Conservation (phyloP, 2,329 filamentous ascomycete species). For the Aspergillus melleus region DNA sequence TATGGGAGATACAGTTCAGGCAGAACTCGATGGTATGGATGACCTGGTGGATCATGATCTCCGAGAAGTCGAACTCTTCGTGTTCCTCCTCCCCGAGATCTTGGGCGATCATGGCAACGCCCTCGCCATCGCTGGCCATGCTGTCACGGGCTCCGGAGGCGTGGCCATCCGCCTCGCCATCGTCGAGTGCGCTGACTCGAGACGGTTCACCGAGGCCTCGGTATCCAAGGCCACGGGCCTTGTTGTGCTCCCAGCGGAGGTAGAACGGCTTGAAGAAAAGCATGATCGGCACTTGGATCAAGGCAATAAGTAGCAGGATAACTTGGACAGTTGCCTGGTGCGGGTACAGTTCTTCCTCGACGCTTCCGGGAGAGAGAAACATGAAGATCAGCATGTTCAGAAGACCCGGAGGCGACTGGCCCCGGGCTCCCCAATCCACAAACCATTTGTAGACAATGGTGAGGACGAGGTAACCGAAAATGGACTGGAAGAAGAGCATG, state of each 20-base stretch:
- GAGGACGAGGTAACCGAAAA: slow-evolving; percentile 93
- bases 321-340: slow-evolving; percentile 58
- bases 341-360: slow-evolving; percentile 69
- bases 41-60: slow-evolving; percentile 98
- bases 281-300: slow-evolving; percentile 83
- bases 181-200: slow-evolving; percentile 85
- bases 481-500: slow-evolving; percentile 99
- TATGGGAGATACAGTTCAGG: slow-evolving; percentile 98
- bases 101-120: slow-evolving; percentile 83
- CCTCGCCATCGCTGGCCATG: slow-evolving; percentile 74
- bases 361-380: slow-evolving; percentile 83
- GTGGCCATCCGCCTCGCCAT: slow-evolving; percentile 69
- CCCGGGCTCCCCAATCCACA: slow-evolving; percentile 75
- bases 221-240: slow-evolving; percentile 83
- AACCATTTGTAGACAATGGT: slow-evolving; percentile 98
- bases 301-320: slow-evolving; percentile 17
- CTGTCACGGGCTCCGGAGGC: slow-evolving; percentile 64
- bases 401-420: slow-evolving; percentile 74
- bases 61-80: slow-evolving; percentile 95
- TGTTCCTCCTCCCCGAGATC: slow-evolving; percentile 79
- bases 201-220: slow-evolving; percentile 87
- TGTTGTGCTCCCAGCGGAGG: slow-evolving; percentile 90
- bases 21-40: slow-evolving; percentile 99
- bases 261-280: slow-evolving; percentile 96
- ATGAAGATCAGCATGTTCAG: slow-evolving; percentile 99